Evolutionary conservation across 805 yeast species (phyloP), one percentile per base, ranked within the genome.

Genomic region (Pichia occidentalis): DNA sequence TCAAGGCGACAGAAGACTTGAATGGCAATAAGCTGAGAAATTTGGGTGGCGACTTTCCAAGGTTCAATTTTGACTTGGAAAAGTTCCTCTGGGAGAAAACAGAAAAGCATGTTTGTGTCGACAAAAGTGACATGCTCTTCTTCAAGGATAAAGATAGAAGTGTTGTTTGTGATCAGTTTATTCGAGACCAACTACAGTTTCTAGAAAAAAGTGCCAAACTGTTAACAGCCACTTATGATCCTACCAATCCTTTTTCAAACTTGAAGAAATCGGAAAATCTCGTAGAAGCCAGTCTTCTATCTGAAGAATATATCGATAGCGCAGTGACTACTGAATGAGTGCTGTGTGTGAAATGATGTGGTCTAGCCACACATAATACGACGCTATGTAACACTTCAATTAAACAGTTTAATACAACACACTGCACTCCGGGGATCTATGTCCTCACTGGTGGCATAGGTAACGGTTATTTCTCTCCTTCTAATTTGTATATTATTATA

Each of bases 31-130:
- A 34, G 22, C 13, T 47, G 5, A 39, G 56, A 27, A 45, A 47
- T 25, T 29, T 49, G 18, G 57, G 57, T 13, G 47, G 47, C 11
- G 50, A 49, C 16, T 45, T 44, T 23, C 41, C 43, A 19, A 32
- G 44, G 25, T 30, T 40, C 14, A 43, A 40, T 10, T 48, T 34
- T 29, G 55, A 51, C 36, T 29, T 53, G 8, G 58, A 53, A 25
- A 21, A 30, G 11, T 39, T 36, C 29, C 41, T 53, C 7, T 53
- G 58, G 58, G 23, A 43, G 29, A 38, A 40, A 11, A 43, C 52
- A 21, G 26, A 43, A 10, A 34, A 48, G 10, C 42, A 46, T 22
- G 24, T 52, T 9, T 53, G 58, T 39, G 32, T 37, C 1, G 33
- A 47, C 22, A 20, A 25, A 2, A 37, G 32, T 1, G 29, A 40